Evolutionary conservation across 805 yeast genomes (phyloP).

Genomic region (Wickerhamiella spandovensis): DNA sequence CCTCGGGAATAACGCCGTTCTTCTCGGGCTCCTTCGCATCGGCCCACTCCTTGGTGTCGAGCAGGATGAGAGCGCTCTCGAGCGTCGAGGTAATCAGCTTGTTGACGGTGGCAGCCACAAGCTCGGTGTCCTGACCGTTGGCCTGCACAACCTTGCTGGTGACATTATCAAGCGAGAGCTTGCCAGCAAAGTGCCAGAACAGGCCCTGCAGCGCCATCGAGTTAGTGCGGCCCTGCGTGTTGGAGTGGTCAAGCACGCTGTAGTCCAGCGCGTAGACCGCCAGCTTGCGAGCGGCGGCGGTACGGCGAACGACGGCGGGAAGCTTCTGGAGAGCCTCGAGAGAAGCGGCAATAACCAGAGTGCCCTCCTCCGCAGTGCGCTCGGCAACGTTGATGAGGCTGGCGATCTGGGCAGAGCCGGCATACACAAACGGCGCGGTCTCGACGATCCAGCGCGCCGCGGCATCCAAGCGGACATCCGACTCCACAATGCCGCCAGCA

Average conservation of each 20-base stretch:
- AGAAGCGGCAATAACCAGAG: slow-evolving; percentile 31
- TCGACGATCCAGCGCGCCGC: slow-evolving; percentile 31
- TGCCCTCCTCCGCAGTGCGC: slow-evolving; percentile 42
- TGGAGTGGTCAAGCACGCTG: slow-evolving; percentile 42
- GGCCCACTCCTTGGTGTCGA: slow-evolving; percentile 30
- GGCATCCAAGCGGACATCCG: slow-evolving; percentile 39
- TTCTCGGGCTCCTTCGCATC: slow-evolving; percentile 16
- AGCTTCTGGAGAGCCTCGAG: slow-evolving; percentile 38
- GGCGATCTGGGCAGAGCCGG: slow-evolving; percentile 47
- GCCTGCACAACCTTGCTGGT: slow-evolving; percentile 70
- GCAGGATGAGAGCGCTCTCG: slow-evolving; percentile 20
- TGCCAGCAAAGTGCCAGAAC: slow-evolving; percentile 62
- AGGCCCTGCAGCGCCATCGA: slow-evolving; percentile 66
- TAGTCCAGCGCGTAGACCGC: slow-evolving; percentile 48
- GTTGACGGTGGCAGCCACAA: slow-evolving; percentile 42
- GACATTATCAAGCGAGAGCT: slow-evolving; percentile 44
- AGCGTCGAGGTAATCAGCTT: slow-evolving; percentile 22
- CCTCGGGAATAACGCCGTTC: slow-evolving; percentile 2
- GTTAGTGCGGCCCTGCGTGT: slow-evolving; percentile 58
- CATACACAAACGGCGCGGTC: slow-evolving; percentile 48
- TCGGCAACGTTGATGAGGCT: slow-evolving; percentile 48
- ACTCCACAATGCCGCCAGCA: slow-evolving; percentile 63
- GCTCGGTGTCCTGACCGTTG: slow-evolving; percentile 70
- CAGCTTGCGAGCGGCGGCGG: slow-evolving; percentile 39
- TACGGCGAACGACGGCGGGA: slow-evolving; percentile 39